Conservation (phyloP, 148 eudicot species). For the Rhododendron williamsianum region DNA sequence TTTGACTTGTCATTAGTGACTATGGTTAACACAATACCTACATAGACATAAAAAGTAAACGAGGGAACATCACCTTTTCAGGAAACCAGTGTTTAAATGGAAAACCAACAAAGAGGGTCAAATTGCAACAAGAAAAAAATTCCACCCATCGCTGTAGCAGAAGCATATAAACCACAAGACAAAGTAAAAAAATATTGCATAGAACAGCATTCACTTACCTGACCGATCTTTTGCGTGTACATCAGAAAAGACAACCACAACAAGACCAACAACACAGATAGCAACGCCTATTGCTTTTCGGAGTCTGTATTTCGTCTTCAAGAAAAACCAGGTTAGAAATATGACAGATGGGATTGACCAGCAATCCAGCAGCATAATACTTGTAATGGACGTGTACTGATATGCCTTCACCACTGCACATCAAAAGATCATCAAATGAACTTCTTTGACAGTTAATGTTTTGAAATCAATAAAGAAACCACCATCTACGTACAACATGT, state of each 20-base stretch:
- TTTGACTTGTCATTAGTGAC: background rate
- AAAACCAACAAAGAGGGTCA: background rate
- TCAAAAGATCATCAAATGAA: slow-evolving; percentile 9
- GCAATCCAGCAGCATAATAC: slow-evolving; percentile 91
- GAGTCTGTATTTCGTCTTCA: slow-evolving; percentile 72
- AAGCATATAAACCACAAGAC: background rate
- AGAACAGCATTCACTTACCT: slow-evolving; percentile 31
- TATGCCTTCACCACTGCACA: slow-evolving; percentile 85
- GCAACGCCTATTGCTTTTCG: slow-evolving; percentile 59
- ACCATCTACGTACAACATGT: background rate
- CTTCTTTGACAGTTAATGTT: background rate
- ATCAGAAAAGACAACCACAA: slow-evolving; percentile 69
- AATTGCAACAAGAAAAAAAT: background rate
- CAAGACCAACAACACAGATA: slow-evolving; percentile 68
- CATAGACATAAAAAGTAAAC: background rate
- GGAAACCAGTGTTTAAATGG: background rate
- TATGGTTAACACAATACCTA: background rate
- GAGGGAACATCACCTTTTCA: background rate
- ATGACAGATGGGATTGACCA: slow-evolving; percentile 86
- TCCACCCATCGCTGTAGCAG: background rate
- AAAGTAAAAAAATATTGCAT: background rate
- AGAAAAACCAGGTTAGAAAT: slow-evolving; percentile 69
- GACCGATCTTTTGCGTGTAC: slow-evolving; percentile 63
- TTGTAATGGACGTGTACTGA: slow-evolving; percentile 80
- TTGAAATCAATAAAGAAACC: background rate